These are phyloP conservation scores for Phytopythium montanum DNA, from an alignment of 352 stramenopile species.

Conservation along the genomic window DNA sequence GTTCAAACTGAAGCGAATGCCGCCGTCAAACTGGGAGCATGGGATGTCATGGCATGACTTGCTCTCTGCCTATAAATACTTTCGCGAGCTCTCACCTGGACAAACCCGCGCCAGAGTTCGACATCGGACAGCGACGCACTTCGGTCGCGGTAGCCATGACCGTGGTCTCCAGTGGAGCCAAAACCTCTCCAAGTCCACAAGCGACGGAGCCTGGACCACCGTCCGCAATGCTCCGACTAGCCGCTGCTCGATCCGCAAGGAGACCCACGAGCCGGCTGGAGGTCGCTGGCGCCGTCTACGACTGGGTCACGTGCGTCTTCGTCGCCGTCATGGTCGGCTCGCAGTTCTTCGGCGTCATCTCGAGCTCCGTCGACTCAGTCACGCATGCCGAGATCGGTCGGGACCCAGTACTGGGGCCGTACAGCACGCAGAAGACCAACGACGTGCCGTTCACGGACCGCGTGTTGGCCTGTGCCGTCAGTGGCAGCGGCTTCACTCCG, in stretches of 20 bases:
- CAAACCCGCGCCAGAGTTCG: too few relatives aligned
- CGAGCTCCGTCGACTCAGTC: background rate
- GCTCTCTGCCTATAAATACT: background rate
- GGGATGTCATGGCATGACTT: too few relatives aligned
- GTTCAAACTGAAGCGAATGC: background rate
- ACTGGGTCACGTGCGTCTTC: conserved; percentile 3
- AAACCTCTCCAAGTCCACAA: background rate
- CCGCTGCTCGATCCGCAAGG: background rate
- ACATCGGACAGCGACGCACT: too few relatives aligned
- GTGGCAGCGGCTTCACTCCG: background rate
- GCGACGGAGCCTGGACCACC: background rate
- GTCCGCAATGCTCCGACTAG: background rate
- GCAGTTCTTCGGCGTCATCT: conserved; percentile 11
- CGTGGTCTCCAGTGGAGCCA: background rate
- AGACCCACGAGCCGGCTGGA: background rate
- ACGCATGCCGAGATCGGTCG: background rate
- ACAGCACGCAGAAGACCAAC: conserved; percentile 4
- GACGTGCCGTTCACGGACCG: conserved; percentile 3
- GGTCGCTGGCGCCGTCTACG: background rate
- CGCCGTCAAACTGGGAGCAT: background rate
- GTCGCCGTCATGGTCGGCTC: conserved; percentile 14
- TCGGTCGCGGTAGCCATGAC: too few relatives aligned
- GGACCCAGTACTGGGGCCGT: background rate
- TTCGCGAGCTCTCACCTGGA: too few relatives aligned
- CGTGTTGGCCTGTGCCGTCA: background rate